Percentiles rank a stretch among this genome's conserved stretches.
Conservation (phyloP, 345 rosid species). For the Eucalyptus dawsonii region DNA sequence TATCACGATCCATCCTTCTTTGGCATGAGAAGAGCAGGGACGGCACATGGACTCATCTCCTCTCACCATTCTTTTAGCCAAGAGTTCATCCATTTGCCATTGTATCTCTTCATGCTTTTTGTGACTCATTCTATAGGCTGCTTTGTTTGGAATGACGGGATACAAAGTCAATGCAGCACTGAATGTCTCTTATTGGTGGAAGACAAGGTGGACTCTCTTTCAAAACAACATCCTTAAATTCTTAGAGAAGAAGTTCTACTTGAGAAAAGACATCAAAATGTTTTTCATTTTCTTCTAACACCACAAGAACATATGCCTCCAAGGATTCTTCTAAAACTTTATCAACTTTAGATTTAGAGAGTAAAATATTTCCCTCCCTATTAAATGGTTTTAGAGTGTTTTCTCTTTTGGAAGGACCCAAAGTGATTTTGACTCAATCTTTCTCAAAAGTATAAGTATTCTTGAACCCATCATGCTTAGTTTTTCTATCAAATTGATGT, state of each 20-base stretch:
- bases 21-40: not conserved
- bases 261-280: not conserved
- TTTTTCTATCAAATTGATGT: not conserved
- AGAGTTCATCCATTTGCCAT: not conserved
- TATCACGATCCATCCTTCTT: not conserved
- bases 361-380: not conserved
- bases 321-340: not conserved
- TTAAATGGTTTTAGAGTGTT: not conserved
- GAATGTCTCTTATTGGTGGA: not conserved
- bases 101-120: not conserved
- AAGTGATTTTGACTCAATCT: not conserved
- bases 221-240: not conserved
- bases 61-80: not conserved
- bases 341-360: not conserved
- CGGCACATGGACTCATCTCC: not conserved
- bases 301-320: not conserved
- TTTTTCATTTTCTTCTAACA: not conserved
- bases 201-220: fast-evolving
- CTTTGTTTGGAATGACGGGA: not conserved
- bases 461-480: not conserved
- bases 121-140: not conserved
- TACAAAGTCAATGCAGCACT: not conserved
- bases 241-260: not conserved
- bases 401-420: not conserved
- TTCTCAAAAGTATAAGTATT: not conserved